phyloP scores from a whole-genome alignment of 164 flowering plant species.

The Buxus sempervirens region DNA sequence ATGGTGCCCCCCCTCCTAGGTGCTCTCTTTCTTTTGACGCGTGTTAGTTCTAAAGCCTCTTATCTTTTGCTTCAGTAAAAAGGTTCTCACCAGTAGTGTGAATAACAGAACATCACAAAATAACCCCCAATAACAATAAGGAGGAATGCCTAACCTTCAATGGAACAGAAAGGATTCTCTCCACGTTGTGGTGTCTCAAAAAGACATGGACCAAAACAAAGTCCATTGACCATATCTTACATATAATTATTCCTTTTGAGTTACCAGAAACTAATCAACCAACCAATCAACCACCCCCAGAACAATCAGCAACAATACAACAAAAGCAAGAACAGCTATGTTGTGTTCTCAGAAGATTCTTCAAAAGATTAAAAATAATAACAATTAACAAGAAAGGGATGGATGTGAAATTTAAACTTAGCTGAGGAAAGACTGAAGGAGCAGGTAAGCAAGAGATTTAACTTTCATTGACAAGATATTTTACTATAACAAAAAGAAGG shows the following conservation, averaged over 20 bases:
- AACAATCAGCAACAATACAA: too few species aligned
- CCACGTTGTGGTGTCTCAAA: too few species aligned
- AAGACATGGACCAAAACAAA: background rate
- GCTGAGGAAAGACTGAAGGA: background rate
- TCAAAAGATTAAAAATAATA: background rate
- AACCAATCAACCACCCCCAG: background rate
- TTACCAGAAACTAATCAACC: background rate
- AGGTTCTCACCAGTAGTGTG: background rate
- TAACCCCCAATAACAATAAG: background rate
- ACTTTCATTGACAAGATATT: too few species aligned
- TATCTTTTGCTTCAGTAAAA: too few species aligned
- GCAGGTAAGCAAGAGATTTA: too few species aligned
- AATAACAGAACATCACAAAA: too few species aligned
- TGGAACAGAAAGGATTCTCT: background rate
- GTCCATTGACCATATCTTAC: background rate
- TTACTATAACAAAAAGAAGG: too few species aligned
- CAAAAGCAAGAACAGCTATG: background rate
- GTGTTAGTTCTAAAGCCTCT: background rate
- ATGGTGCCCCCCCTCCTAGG: background rate
- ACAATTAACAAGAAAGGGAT: background rate
- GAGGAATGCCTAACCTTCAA: background rate
- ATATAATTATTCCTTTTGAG: background rate
- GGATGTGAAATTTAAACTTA: background rate
- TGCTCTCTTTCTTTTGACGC: background rate
- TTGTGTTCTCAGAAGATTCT: background rate